A percentile compares a stretch with the other conserved stretches of the same genome.
phyloP scores from a whole-genome alignment of 176 grass and related monocot genomes.

The Oryza longistaminata region DNA sequence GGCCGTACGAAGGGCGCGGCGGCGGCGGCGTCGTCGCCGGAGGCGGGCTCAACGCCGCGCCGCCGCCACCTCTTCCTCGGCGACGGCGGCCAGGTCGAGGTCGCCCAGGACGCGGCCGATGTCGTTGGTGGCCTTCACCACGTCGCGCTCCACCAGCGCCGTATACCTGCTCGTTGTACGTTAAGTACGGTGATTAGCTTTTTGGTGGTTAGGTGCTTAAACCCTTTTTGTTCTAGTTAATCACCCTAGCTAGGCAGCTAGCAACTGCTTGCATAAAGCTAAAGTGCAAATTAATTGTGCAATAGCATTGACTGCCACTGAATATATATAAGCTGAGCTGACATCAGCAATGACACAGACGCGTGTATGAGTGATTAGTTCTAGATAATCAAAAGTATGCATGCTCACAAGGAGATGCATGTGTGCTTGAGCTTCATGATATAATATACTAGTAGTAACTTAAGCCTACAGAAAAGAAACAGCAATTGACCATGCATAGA shows the following conservation, averaged over 20 bases:
- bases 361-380: too few species aligned
- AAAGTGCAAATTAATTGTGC: background rate
- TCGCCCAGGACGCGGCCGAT: conserved; percentile 46
- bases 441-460: too few species aligned
- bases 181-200: background rate
- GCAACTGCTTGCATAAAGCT: background rate
- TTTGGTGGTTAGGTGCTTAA: background rate
- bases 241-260: background rate
- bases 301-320: background rate
- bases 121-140: conserved; percentile 66
- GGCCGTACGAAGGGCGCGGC: background rate
- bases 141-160: conserved; percentile 60
- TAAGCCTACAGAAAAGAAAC: too few species aligned
- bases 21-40: too few species aligned
- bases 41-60: conserved; percentile 13
- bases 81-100: conserved; percentile 17
- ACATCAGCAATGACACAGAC: background rate
- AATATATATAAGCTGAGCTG: background rate
- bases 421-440: too few species aligned
- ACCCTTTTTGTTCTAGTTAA: background rate
- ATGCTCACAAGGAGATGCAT: too few species aligned
- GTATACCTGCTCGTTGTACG: conserved; percentile 51
- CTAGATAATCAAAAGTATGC: too few species aligned
- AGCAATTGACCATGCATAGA: too few species aligned
- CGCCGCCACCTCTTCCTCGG: conserved; percentile 22